Evolutionary conservation across 257 asterid genomes (phyloP).

Genomic region (Jacaranda mimosifolia): DNA sequence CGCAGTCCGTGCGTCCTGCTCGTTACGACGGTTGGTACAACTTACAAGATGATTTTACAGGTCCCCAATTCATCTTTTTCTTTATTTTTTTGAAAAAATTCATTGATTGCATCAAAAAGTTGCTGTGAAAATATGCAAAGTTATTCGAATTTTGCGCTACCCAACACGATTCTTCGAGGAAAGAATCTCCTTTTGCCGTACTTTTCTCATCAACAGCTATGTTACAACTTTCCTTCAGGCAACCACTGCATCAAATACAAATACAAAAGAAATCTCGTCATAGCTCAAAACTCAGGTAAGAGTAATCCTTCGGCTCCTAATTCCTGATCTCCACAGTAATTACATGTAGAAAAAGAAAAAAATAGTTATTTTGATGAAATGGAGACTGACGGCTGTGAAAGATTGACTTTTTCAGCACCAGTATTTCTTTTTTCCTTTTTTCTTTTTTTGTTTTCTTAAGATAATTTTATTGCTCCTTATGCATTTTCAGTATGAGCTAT

Average conservation of each 20-base stretch:
- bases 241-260: conserved; percentile 27
- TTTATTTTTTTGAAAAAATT: neutral
- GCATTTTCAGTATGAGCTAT: neutral
- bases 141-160: neutral
- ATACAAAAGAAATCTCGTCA: conserved; percentile 14
- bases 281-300: conserved; percentile 37
- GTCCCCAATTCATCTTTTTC: neutral
- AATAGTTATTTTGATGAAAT: conserved; percentile 1
- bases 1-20: neutral
- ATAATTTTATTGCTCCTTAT: too few relatives aligned
- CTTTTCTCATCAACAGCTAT: conserved; percentile 11
- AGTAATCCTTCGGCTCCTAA: neutral
- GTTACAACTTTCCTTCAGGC: neutral
- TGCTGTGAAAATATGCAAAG: conserved; percentile 8
- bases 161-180: neutral
- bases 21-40: neutral
- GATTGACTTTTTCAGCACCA: neutral
- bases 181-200: neutral
- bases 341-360: neutral
- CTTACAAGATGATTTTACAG: too few relatives aligned
- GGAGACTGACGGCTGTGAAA: neutral
- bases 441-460: too few relatives aligned
- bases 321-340: neutral
- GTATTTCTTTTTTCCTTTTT: neutral
- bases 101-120: neutral